Evolutionary conservation across 352 stramenopile genomes (phyloP).

Genomic region (Plasmopara viticola): DNA sequence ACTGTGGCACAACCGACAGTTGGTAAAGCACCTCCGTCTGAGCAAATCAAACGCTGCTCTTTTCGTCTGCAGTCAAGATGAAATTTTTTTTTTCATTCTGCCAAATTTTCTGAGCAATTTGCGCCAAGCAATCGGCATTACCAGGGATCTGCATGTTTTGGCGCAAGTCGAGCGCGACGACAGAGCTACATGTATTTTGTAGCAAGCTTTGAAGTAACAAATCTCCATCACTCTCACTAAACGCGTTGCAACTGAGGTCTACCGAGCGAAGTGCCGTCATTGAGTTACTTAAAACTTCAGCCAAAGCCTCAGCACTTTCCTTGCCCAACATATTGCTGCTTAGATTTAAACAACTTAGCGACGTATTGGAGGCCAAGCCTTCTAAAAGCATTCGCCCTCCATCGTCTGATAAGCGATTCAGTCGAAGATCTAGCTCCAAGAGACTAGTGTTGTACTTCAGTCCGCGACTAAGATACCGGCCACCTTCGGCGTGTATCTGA

Average conservation of each 20-base stretch:
- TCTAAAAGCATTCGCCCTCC: slow-evolving; percentile 85
- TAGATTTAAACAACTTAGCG: slow-evolving; percentile 75
- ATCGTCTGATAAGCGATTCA: slow-evolving; percentile 91
- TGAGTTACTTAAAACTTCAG: slow-evolving; percentile 65
- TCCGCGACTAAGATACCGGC: slow-evolving; percentile 85
- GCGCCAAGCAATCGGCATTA: slow-evolving; percentile 47
- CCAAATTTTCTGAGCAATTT: slow-evolving; percentile 65
- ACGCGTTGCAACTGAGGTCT: slow-evolving; percentile 78
- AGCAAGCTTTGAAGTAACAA: slow-evolving; percentile 52
- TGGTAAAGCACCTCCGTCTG: background rate
- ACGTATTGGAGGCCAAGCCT: slow-evolving; percentile 61
- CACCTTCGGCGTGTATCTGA: slow-evolving; percentile 90
- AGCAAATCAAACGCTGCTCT: slow-evolving; percentile 4
- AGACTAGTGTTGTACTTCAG: slow-evolving; percentile 88
- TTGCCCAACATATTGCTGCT: slow-evolving; percentile 76
- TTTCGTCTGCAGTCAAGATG: slow-evolving; percentile 5
- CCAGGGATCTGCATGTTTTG: slow-evolving; percentile 66
- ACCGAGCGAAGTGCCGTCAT: slow-evolving; percentile 55
- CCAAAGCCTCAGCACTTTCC: slow-evolving; percentile 64
- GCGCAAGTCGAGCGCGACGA: slow-evolving; percentile 71
- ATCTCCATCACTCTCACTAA: slow-evolving; percentile 57
- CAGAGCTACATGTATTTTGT: slow-evolving; percentile 37
- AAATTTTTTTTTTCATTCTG: slow-evolving; percentile 58
- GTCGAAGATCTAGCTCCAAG: slow-evolving; percentile 83
- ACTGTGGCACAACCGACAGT: background rate